Conservation (phyloP, 768 basidiomycete genomes). For the Trametes cinnabarina region DNA sequence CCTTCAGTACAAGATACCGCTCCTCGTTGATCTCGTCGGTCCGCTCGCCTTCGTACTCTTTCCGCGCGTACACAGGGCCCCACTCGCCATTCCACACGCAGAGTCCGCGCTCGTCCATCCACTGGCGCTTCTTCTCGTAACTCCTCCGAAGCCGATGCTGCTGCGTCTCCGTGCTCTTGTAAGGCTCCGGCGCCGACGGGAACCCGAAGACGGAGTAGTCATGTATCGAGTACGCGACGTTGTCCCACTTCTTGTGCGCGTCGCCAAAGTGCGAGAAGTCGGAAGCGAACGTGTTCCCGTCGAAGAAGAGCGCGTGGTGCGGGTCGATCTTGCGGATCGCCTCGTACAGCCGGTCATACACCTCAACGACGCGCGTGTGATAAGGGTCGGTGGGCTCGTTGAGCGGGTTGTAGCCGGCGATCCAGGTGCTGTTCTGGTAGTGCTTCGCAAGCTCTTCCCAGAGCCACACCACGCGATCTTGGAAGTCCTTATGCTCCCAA, state of each 20-base stretch:
- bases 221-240: constrained; percentile 76
- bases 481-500: constrained; percentile 85
- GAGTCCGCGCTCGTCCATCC: constrained; percentile 66
- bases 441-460: constrained; percentile 75
- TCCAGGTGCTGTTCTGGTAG: constrained; percentile 55
- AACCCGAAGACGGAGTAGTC: constrained; percentile 78
- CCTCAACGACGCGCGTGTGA: constrained; percentile 60
- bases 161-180: constrained; percentile 54
- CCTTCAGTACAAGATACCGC: constrained; percentile 65
- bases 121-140: constrained; percentile 73
- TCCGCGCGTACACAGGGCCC: constrained; percentile 77
- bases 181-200: constrained; percentile 55
- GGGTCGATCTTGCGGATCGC: constrained; percentile 72
- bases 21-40: constrained; percentile 66
- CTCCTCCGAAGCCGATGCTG: constrained; percentile 48
- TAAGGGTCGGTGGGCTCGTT: constrained; percentile 80
- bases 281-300: constrained; percentile 81
- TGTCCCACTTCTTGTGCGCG: constrained; percentile 58
- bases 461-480: constrained; percentile 73
- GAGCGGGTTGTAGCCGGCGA: constrained; percentile 83
- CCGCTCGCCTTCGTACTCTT: constrained; percentile 46
- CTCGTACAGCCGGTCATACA: constrained; percentile 66
- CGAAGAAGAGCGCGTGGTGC: constrained; percentile 74
- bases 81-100: constrained; percentile 83
- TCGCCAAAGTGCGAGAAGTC: constrained; percentile 75